A percentile compares a stretch with the other conserved stretches of the same genome.
These are phyloP conservation scores for Monosporascus sp. DNA, from an alignment of 2,329 filamentous ascomycete species.

Conservation along the genomic window DNA sequence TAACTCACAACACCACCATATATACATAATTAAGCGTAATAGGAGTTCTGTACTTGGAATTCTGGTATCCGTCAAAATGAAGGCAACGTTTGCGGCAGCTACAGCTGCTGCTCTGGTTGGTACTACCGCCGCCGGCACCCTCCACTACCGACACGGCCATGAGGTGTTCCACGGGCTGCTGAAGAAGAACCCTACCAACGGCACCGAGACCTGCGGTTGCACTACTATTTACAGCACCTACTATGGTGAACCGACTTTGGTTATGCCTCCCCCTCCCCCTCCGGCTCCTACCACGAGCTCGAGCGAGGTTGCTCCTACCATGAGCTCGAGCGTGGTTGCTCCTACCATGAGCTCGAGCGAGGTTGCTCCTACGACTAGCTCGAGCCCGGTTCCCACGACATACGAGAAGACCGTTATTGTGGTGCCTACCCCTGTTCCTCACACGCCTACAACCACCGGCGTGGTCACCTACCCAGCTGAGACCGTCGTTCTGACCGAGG, in stretches of 20 bases:
- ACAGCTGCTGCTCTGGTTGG: slow-evolving; percentile 55
- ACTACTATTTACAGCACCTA: slow-evolving; percentile 68
- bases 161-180: slow-evolving; percentile 44
- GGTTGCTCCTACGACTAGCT: slow-evolving; percentile 18
- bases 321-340: slow-evolving; percentile 15
- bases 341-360: slow-evolving; percentile 16
- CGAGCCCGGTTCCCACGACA: slow-evolving; percentile 14
- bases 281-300: slow-evolving; percentile 21
- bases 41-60: slow-evolving; percentile 24
- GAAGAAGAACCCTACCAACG: slow-evolving; percentile 38
- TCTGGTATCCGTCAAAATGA: slow-evolving; percentile 54
- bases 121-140: slow-evolving; percentile 48
- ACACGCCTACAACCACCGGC: slow-evolving; percentile 59
- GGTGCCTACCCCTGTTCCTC: slow-evolving; percentile 47
- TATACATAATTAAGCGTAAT: slow-evolving; percentile 15
- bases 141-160: slow-evolving; percentile 59
- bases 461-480: slow-evolving; percentile 71
- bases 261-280: slow-evolving; percentile 26
- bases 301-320: slow-evolving; percentile 13
- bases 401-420: slow-evolving; percentile 31
- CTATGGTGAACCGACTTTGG: slow-evolving; percentile 55
- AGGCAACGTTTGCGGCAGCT: slow-evolving; percentile 62
- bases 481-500: slow-evolving; percentile 61
- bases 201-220: slow-evolving; percentile 57
- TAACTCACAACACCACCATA: slow-evolving; percentile 24